Percentiles rank a stretch among this genome's conserved stretches.
Evolutionary conservation across 768 basidiomycete genomes (phyloP).

Genomic region (Trichaptum fuscoviolaceum): DNA sequence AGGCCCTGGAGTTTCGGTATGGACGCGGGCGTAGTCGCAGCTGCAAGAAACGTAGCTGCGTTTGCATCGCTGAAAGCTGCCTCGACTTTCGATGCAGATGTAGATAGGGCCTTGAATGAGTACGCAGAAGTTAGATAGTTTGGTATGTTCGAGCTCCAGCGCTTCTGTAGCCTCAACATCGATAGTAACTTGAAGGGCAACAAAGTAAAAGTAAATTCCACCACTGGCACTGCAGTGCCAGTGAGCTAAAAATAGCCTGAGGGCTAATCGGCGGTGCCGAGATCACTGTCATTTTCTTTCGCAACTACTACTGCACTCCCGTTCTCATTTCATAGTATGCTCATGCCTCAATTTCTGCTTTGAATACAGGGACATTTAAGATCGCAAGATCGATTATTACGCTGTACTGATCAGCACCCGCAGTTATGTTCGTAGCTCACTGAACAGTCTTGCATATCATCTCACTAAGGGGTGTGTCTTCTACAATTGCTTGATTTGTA

Average conservation of each 20-base stretch:
- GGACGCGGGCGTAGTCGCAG: constrained; percentile 14
- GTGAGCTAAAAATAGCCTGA: too few species aligned
- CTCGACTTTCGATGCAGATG: constrained; percentile 15
- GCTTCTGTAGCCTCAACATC: neutral
- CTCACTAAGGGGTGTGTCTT: neutral
- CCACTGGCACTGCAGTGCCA: too few species aligned
- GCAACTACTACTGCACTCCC: neutral
- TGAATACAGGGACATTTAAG: neutral
- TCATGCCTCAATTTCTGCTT: neutral
- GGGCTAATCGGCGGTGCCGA: too few species aligned
- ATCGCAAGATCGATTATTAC: neutral
- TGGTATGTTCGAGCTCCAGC: neutral
- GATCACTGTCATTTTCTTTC: neutral
- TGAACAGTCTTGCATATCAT: neutral
- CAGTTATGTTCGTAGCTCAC: neutral
- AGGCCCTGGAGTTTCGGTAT: constrained; percentile 19
- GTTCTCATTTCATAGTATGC: neutral
- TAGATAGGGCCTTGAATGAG: neutral
- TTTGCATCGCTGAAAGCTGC: constrained; percentile 13
- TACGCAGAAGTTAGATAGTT: neutral
- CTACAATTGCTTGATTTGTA: neutral
- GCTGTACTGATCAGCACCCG: neutral
- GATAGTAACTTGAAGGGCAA: too few species aligned
- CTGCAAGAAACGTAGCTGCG: constrained; percentile 21
- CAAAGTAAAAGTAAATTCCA: too few species aligned